Conservation (phyloP, 441 rosid genomes). For the Dalechampia spathulata region DNA sequence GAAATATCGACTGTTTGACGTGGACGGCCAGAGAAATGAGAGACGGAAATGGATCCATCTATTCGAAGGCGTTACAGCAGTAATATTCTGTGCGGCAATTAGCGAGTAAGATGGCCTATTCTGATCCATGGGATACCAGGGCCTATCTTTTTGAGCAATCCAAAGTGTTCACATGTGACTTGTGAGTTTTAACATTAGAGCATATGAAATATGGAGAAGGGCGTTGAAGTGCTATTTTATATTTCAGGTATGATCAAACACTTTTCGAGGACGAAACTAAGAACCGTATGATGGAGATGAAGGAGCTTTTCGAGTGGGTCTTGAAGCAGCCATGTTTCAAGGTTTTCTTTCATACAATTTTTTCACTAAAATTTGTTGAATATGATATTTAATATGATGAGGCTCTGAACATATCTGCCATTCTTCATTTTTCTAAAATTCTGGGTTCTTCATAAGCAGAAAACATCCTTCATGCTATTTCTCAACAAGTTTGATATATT, state of each 20-base stretch:
- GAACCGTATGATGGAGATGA: slow-evolving; percentile 92
- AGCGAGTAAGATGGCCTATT: slow-evolving; percentile 75
- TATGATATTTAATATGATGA: not conserved
- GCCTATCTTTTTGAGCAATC: not conserved
- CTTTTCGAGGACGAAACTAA: slow-evolving; percentile 86
- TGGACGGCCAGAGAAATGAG: slow-evolving; percentile 98
- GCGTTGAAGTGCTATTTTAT: not conserved
- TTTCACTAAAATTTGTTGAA: not conserved
- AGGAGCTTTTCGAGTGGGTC: slow-evolving; percentile 93
- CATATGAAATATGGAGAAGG: not conserved
- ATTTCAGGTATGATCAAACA: slow-evolving; percentile 79
- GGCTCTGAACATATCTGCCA: not conserved
- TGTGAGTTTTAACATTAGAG: not conserved
- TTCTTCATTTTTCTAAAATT: not conserved
- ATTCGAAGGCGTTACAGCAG: slow-evolving; percentile 98
- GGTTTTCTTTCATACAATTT: slow-evolving; percentile 32
- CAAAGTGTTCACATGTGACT: not conserved
- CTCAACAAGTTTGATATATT: slow-evolving; percentile 93
- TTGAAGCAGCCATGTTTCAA: slow-evolving; percentile 96
- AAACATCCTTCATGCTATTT: slow-evolving; percentile 96
- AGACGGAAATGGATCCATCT: slow-evolving; percentile 99
- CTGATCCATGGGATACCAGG: slow-evolving; percentile 1
- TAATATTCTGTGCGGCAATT: slow-evolving; percentile 92
- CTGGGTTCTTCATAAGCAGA: slow-evolving; percentile 39
- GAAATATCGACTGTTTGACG: slow-evolving; percentile 93